phyloP scores from a whole-genome alignment of 2,329 filamentous ascomycete species.

The Trichoderma sp. region DNA sequence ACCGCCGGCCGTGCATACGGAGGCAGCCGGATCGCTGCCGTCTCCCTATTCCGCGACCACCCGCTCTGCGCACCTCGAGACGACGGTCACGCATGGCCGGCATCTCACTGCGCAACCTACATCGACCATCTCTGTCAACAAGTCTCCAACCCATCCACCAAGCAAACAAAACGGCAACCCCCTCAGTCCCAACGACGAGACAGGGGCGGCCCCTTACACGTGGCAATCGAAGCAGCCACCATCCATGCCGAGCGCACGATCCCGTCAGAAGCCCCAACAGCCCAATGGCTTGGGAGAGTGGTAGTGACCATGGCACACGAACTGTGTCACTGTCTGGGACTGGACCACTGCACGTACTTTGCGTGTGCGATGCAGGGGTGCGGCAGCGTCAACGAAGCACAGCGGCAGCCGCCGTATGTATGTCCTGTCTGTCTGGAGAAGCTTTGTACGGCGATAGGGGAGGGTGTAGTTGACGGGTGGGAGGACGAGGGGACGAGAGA shows the following conservation, averaged over 20 bases:
- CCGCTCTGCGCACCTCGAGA: conserved; percentile 44
- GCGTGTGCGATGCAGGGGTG: conserved; percentile 65
- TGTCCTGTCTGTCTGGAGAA: conserved; percentile 61
- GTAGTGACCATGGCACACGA: conserved; percentile 63
- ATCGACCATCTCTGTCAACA: conserved; percentile 40
- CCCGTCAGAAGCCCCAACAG: conserved; percentile 31
- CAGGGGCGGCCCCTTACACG: neutral
- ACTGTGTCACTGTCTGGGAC: conserved; percentile 64
- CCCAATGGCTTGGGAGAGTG: conserved; percentile 57
- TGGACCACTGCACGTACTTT: conserved; percentile 65
- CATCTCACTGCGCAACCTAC: conserved; percentile 57
- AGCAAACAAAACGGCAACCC: neutral
- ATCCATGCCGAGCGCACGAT: conserved; percentile 25
- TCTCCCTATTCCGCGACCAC: conserved; percentile 61
- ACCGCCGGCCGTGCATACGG: conserved; percentile 67
- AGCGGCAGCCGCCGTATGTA: conserved; percentile 61
- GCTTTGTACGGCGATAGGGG: conserved; percentile 32
- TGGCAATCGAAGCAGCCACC: conserved; percentile 37
- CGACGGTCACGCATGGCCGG: conserved; percentile 60
- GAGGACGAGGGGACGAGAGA: neutral
- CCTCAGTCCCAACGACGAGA: neutral
- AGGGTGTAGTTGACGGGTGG: conserved; percentile 5
- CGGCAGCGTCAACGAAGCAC: conserved; percentile 55
- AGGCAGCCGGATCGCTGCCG: conserved; percentile 58
- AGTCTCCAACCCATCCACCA: neutral